phyloP scores from a whole-genome alignment of 2,329 filamentous ascomycete species.

The Cladosporium sphaerospermum region DNA sequence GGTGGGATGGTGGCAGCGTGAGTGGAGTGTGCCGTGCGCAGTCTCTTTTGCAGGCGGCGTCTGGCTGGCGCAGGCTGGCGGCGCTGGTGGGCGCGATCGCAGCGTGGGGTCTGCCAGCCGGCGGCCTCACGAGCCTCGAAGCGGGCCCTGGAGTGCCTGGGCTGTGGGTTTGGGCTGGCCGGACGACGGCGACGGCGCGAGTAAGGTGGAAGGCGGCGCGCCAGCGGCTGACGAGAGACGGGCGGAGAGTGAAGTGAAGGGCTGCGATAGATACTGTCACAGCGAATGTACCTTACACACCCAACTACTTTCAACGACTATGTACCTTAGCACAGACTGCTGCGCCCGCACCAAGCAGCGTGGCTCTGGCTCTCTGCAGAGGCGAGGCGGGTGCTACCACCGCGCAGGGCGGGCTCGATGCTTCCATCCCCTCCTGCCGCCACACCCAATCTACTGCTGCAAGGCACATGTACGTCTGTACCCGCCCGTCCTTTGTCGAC shows the following conservation, averaged over 20 bases:
- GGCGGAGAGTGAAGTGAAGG: too few relatives aligned
- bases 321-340: background rate
- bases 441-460: slow-evolving; percentile 6
- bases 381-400: background rate
- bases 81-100: background rate
- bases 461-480: slow-evolving; percentile 9
- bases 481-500: background rate
- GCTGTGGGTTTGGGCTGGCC: too few relatives aligned
- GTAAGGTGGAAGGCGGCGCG: too few relatives aligned
- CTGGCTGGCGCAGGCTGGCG: background rate
- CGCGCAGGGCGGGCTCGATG: background rate
- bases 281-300: background rate
- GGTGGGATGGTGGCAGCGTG: background rate
- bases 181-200: too few relatives aligned
- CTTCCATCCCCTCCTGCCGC: slow-evolving; percentile 1
- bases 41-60: background rate
- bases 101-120: background rate
- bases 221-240: too few relatives aligned
- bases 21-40: background rate
- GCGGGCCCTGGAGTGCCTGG: too few relatives aligned
- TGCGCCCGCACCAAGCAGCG: too few relatives aligned
- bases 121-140: background rate
- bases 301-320: background rate
- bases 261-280: too few relatives aligned
- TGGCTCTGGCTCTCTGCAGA: too few relatives aligned